Percentiles rank a stretch among this genome's conserved stretches.
phyloP scores from a whole-genome alignment of 179 eudicot species.

The Carnegiea gigantea region DNA sequence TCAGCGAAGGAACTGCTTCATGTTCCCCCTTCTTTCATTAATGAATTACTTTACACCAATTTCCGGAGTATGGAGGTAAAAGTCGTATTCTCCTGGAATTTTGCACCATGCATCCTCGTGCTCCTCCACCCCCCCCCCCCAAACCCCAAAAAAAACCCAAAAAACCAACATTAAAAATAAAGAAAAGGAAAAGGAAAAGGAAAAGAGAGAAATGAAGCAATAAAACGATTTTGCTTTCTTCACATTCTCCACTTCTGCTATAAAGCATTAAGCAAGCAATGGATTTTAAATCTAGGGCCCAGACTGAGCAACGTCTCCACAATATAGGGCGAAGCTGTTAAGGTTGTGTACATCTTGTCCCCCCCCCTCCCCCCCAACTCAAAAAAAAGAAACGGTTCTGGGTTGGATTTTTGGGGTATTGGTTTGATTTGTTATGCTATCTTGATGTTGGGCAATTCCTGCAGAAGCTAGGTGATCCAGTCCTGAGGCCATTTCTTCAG shows the following conservation, averaged over 20 bases:
- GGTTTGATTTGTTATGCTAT: neutral
- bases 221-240: too few relatives aligned
- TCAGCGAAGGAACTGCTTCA: constrained; percentile 72
- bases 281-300: too few relatives aligned
- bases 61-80: constrained; percentile 90
- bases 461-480: constrained; percentile 95
- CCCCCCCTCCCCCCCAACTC: neutral
- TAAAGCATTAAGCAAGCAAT: too few relatives aligned
- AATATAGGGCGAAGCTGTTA: too few relatives aligned
- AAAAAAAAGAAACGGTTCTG: neutral
- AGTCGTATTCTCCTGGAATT: neutral
- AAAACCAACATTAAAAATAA: neutral
- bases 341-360: neutral
- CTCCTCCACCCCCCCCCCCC: neutral
- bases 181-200: neutral
- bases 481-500: constrained; percentile 97
- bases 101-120: neutral
- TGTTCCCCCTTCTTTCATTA: constrained; percentile 84
- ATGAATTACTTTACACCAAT: constrained; percentile 73
- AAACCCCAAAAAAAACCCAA: too few relatives aligned
- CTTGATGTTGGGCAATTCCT: constrained; percentile 13
- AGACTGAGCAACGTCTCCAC: too few relatives aligned
- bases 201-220: neutral
- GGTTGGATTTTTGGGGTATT: neutral
- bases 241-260: too few relatives aligned